A percentile compares a stretch with the other conserved stretches of the same genome.
Conservation (phyloP, 257 asterid species). For the Penstemon davidsonii region DNA sequence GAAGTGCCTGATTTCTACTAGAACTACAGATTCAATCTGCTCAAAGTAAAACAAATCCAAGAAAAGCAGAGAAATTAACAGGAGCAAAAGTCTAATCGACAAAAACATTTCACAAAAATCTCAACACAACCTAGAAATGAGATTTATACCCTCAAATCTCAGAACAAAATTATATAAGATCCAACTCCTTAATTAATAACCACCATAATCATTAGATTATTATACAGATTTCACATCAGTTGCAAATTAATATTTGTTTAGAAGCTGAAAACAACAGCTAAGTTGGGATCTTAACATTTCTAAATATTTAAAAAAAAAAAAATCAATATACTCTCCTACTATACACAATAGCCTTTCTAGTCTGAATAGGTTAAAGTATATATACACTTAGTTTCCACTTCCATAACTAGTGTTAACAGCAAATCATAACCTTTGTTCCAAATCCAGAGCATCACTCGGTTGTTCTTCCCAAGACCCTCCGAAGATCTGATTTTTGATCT, state of each 20-base stretch:
- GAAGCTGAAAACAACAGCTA: constrained; percentile 36
- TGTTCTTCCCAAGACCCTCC: constrained; percentile 72
- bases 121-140: constrained; percentile 2
- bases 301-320: constrained; percentile 31
- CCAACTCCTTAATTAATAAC: constrained; percentile 15
- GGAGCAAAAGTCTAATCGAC: constrained; percentile 6
- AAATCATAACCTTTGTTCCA: constrained; percentile 23
- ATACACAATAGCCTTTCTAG: constrained; percentile 55
- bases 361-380: constrained; percentile 42
- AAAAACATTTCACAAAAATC: too few relatives aligned
- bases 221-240: constrained; percentile 27
- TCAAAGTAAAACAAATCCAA: background rate
- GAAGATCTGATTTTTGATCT: constrained; percentile 78
- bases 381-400: constrained; percentile 52
- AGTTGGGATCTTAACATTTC: constrained; percentile 32
- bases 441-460: constrained; percentile 29
- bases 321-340: constrained; percentile 41
- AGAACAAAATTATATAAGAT: constrained; percentile 14
- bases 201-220: constrained; percentile 35
- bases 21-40: background rate
- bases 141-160: background rate
- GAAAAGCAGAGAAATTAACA: background rate
- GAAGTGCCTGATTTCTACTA: too few relatives aligned
- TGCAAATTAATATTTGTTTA: constrained; percentile 20
- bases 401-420: constrained; percentile 31